Evolutionary conservation across 306 rosid species (phyloP), one percentile per base, ranked within the genome.

Genomic region (Citrullus mucosospermus): DNA sequence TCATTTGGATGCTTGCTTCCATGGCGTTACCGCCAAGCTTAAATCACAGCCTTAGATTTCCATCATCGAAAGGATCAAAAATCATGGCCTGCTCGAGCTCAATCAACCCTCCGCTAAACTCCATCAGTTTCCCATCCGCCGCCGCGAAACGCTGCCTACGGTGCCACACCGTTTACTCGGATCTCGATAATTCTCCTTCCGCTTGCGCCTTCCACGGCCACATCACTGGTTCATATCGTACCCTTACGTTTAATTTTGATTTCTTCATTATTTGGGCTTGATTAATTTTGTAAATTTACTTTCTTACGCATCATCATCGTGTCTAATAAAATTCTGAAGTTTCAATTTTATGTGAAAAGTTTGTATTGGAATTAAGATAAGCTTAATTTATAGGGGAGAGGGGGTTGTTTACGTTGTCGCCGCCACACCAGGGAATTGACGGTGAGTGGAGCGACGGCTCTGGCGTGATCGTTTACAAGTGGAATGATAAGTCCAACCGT

Each of bases 141-240:
- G 81, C 78, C 9, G 84, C 80, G 84, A 93, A 85, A 69, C 66
- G 75, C 18, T 90, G 97, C 82, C 81, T 92, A 67, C 86, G 97
- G 72, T 92, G 97, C 89, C 80, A 59, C 63, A 90, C 82, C 77
- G 88, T 84, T 73, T 93, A 89, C 88, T 82, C 84, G 0, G 88
- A 88, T 78, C 51, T 78, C 50, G 82, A 88, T 22, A 90, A 91
- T 78, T 88, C 90, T 66, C 87, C 91, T 2, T 34, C 83, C 38
- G 88, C 93, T 81, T 93, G 97, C 85, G 87, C 90, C 83, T 93
- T 93, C 90, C 96, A 93, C 5, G 96, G 96, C 85, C 97, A 93
- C 77, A 58, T 85, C 74, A 93, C 88, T n/a, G 96, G 96, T 92
- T 20, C 51, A 30, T 12, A 53, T 54, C 61, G 8, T 18, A 43